Percentiles rank a stretch among this genome's conserved stretches.
phyloP scores from a whole-genome alignment of 2,329 filamentous ascomycete genomes.

The Cytospora paraplurivora region DNA sequence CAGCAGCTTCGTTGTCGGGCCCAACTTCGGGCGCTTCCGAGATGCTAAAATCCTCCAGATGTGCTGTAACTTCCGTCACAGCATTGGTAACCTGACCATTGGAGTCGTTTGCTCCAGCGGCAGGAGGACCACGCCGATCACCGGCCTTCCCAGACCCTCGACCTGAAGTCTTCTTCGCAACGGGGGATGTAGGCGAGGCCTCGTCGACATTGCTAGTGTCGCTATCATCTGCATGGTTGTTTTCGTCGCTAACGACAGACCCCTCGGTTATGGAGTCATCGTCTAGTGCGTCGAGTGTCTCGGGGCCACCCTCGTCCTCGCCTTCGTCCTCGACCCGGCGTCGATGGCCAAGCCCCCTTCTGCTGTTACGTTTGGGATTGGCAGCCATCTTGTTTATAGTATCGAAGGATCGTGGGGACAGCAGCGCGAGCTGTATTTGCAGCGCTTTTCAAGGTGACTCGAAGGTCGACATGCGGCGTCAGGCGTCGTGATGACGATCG shows the following conservation, averaged over 20 bases:
- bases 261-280: constrained; percentile 69
- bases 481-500: constrained; percentile 13
- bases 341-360: constrained; percentile 67
- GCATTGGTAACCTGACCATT: constrained; percentile 32
- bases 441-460: constrained; percentile 22
- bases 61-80: constrained; percentile 56
- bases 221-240: constrained; percentile 61
- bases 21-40: constrained; percentile 45
- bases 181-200: constrained; percentile 52
- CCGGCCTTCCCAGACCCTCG: constrained; percentile 45
- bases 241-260: constrained; percentile 63
- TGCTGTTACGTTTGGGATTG: constrained; percentile 52
- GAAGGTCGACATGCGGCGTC: constrained; percentile 25
- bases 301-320: constrained; percentile 64
- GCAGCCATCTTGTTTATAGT: constrained; percentile 35
- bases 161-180: constrained; percentile 43
- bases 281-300: constrained; percentile 56
- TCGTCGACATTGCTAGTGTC: constrained; percentile 66
- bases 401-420: constrained; percentile 22
- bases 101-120: constrained; percentile 28
- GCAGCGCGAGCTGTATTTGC: constrained; percentile 26
- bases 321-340: constrained; percentile 71
- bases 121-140: constrained; percentile 30
- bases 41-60: constrained; percentile 58
- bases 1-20: constrained; percentile 48